Percentiles rank a stretch among this genome's conserved stretches.
phyloP scores from a whole-genome alignment of 495 filamentous ascomycete species.

The Aspergillus ostianus region DNA sequence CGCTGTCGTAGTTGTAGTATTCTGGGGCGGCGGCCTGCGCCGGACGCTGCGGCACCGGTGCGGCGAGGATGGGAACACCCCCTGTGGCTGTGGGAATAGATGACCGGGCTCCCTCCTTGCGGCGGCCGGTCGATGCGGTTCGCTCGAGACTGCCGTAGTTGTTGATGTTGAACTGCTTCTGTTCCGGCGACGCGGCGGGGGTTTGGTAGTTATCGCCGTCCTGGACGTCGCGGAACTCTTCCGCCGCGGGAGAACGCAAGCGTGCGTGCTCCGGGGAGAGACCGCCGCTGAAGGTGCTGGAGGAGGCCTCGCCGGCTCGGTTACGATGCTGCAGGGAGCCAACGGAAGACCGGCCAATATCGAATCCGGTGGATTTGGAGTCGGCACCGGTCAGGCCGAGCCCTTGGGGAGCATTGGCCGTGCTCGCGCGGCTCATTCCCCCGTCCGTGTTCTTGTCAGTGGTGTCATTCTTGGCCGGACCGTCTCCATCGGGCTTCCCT shows the following conservation, averaged over 20 bases:
- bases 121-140: slow-evolving; percentile 40
- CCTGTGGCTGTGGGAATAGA: slow-evolving; percentile 18
- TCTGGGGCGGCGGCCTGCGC: slow-evolving; percentile 1
- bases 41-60: slow-evolving; percentile 15
- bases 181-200: slow-evolving; percentile 24
- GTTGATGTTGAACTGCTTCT: slow-evolving; percentile 22
- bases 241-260: slow-evolving; percentile 39
- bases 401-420: slow-evolving; percentile 22
- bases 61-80: slow-evolving; percentile 18
- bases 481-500: slow-evolving; percentile 10
- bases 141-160: slow-evolving; percentile 33
- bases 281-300: slow-evolving; percentile 35
- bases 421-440: background rate
- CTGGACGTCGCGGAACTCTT: slow-evolving; percentile 19
- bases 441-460: slow-evolving; percentile 7
- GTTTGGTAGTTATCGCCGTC: slow-evolving; percentile 33
- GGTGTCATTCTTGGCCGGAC: background rate
- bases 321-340: slow-evolving; percentile 34
- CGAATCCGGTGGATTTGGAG: slow-evolving; percentile 37
- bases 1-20: slow-evolving; percentile 15
- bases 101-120: slow-evolving; percentile 31
- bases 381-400: slow-evolving; percentile 15
- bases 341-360: slow-evolving; percentile 25
- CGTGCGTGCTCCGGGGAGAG: slow-evolving; percentile 45
- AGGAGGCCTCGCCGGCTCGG: slow-evolving; percentile 21